These are phyloP conservation scores for Acacia acuminata DNA, from an alignment of 306 rosid genomes.

Conservation along the genomic window DNA sequence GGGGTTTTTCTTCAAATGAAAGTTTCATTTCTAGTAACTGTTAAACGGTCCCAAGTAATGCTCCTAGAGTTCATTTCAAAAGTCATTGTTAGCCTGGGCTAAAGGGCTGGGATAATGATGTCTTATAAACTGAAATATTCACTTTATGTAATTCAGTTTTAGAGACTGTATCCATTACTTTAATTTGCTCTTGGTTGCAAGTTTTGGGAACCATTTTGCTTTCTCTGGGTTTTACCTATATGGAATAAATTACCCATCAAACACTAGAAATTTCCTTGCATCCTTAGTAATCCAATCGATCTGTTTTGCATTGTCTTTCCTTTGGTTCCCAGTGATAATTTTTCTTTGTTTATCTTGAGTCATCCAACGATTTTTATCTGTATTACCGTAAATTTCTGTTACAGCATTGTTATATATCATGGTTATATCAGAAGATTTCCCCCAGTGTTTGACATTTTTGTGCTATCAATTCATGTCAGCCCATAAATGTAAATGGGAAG, in stretches of 20 bases:
- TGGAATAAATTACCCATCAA: background rate
- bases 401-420: background rate
- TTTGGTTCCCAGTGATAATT: constrained; percentile 15
- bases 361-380: background rate
- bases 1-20: constrained; percentile 10
- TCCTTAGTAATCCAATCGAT: constrained; percentile 9
- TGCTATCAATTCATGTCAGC: background rate
- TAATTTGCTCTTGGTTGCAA: background rate
- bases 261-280: constrained; percentile 16
- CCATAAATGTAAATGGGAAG: background rate
- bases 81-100: background rate
- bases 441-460: background rate
- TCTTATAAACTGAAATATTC: background rate
- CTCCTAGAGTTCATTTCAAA: background rate
- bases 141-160: background rate
- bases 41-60: background rate
- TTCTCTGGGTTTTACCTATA: background rate
- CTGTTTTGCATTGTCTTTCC: constrained; percentile 7
- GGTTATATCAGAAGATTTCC: background rate
- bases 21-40: constrained; percentile 5
- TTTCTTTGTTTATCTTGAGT: background rate
- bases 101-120: background rate
- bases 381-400: background rate
- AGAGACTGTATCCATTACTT: background rate
- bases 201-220: background rate